Evolutionary conservation across 1,139 yeast species (phyloP).

Genomic region (Yamadazyma dendronema): DNA sequence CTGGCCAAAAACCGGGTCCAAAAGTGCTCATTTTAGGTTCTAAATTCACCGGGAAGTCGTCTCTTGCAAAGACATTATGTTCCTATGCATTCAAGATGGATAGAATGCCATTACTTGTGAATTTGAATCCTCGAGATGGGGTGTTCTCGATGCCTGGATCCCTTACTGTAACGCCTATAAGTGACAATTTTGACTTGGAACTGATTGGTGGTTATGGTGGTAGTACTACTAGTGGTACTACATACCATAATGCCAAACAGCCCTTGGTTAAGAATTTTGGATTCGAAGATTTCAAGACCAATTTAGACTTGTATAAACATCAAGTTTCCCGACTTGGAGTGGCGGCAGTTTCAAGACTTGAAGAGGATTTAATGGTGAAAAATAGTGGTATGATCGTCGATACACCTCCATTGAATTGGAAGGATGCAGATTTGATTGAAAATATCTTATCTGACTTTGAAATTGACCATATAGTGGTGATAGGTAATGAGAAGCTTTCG

Average conservation of each 20-base stretch:
- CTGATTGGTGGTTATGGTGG: constrained; percentile 75
- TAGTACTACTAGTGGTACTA: constrained; percentile 78
- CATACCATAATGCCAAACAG: constrained; percentile 78
- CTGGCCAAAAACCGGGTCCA: constrained; percentile 47
- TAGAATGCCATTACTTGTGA: constrained; percentile 67
- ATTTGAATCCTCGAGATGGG: constrained; percentile 79
- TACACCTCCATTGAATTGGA: constrained; percentile 63
- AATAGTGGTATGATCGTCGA: constrained; percentile 73
- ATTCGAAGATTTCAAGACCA: constrained; percentile 56
- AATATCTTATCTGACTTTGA: constrained; percentile 62
- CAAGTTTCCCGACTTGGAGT: constrained; percentile 57
- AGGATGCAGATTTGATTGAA: constrained; percentile 55
- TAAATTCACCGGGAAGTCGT: constrained; percentile 72
- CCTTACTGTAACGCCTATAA: constrained; percentile 77
- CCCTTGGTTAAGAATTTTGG: constrained; percentile 86
- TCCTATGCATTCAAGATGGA: constrained; percentile 77
- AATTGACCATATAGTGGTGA: constrained; percentile 53
- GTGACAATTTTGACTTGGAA: constrained; percentile 79
- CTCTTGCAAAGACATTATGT: constrained; percentile 64
- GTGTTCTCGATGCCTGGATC: constrained; percentile 84
- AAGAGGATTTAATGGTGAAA: constrained; percentile 51
- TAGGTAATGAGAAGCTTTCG: constrained; percentile 64
- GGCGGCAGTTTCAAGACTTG: constrained; percentile 56
- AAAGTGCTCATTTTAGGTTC: constrained; percentile 74
- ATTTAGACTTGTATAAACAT: constrained; percentile 58